These are phyloP conservation scores for Ascoidea rubescens DNA, from an alignment of 805 yeast species.

Conservation along the genomic window DNA sequence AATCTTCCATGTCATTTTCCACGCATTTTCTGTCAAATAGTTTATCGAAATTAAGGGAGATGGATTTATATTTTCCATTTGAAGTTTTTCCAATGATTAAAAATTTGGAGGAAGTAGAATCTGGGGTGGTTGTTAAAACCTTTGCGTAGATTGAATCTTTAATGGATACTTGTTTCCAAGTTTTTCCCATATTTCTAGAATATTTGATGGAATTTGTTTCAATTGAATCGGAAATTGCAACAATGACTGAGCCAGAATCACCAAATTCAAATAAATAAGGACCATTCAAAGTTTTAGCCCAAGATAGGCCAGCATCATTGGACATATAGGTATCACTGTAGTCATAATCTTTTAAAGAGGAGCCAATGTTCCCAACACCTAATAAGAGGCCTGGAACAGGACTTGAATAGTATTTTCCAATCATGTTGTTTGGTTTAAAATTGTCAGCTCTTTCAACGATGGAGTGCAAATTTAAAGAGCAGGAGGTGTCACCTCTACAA, in stretches of 20 bases:
- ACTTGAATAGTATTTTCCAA: constrained; percentile 19
- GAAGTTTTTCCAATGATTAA: constrained; percentile 29
- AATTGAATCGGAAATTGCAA: constrained; percentile 36
- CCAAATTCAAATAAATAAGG: constrained; percentile 49
- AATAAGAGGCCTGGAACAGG: constrained; percentile 28
- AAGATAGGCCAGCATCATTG: constrained; percentile 58
- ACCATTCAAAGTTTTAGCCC: constrained; percentile 41
- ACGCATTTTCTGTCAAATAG: constrained; percentile 1
- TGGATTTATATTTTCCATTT: constrained; percentile 10
- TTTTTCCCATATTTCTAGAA: constrained; percentile 62
- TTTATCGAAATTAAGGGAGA: constrained; percentile 2
- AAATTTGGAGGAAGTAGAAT: constrained; percentile 52
- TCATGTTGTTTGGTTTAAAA: neutral
- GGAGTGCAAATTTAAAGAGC: constrained; percentile 23
- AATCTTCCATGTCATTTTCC: constrained; percentile 12
- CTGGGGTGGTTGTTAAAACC: constrained; percentile 40
- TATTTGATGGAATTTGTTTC: constrained; percentile 26
- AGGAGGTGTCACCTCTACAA: too few relatives aligned
- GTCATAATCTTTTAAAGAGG: constrained; percentile 13
- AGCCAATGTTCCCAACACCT: constrained; percentile 28
- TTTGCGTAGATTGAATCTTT: constrained; percentile 26
- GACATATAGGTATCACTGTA: constrained; percentile 39
- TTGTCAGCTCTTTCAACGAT: constrained; percentile 15
- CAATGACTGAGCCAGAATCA: constrained; percentile 60
- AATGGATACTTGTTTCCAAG: constrained; percentile 41